Conservation (phyloP, 208 protist species). For the Naegleria fowleri region DNA sequence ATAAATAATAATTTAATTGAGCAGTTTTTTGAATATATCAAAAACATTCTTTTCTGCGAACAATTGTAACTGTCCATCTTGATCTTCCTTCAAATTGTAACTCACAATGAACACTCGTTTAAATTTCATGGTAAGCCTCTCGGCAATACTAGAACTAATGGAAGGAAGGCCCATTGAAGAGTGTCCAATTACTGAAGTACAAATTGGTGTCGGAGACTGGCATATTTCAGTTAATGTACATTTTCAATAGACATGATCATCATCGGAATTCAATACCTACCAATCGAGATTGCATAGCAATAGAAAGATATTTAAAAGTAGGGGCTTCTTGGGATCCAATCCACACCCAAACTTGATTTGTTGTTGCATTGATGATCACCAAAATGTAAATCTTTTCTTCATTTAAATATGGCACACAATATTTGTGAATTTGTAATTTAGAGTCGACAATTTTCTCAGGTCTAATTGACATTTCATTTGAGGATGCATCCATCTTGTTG, state of each 20-base stretch:
- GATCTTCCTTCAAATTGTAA: neutral
- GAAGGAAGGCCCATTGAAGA: neutral
- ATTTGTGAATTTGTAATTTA: neutral
- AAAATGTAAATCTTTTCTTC: neutral
- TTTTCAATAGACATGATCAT: no score
- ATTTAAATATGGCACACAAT: neutral
- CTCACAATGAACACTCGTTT: neutral
- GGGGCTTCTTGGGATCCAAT: neutral
- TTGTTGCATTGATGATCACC: neutral
- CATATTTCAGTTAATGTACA: neutral
- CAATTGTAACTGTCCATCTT: neutral
- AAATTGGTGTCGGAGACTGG: neutral
- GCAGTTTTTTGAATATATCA: neutral
- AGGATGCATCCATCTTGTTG: no score
- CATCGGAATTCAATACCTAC: neutral
- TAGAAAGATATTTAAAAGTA: neutral
- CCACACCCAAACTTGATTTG: neutral
- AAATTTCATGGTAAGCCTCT: neutral
- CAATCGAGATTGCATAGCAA: neutral
- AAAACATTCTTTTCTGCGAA: neutral
- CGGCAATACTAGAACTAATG: neutral
- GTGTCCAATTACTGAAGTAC: neutral
- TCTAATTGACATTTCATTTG: no score
- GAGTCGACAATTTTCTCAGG: neutral
- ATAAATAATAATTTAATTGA: neutral